These are phyloP conservation scores for Metschnikowia santaceciliae DNA, from an alignment of 805 yeast genomes.

Conservation along the genomic window DNA sequence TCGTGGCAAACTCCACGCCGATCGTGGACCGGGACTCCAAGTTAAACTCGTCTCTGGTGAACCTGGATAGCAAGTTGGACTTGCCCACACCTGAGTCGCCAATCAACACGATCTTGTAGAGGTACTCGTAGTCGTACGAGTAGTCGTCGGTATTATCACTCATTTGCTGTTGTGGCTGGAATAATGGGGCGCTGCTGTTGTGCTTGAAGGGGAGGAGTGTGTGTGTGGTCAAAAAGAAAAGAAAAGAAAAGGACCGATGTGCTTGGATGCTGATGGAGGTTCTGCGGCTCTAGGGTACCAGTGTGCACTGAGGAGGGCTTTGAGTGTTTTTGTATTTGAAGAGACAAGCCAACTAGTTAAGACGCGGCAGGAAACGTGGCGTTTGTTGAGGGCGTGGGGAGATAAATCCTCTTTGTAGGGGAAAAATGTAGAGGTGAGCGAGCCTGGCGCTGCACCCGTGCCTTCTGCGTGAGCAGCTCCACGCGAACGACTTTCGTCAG, in stretches of 20 bases:
- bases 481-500: background rate
- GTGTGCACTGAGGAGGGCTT: background rate
- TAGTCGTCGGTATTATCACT: conserved; percentile 42
- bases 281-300: background rate
- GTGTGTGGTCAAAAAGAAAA: background rate
- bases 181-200: background rate
- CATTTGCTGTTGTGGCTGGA: conserved; percentile 6
- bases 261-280: background rate
- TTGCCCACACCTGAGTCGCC: conserved; percentile 98
- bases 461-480: background rate
- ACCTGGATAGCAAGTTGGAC: conserved; percentile 87
- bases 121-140: conserved; percentile 76
- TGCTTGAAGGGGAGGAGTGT: background rate
- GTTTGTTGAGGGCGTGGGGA: background rate
- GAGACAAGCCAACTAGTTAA: background rate
- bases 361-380: background rate
- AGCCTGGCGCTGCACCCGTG: background rate
- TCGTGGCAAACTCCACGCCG: conserved; percentile 97
- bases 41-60: conserved; percentile 94
- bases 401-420: background rate
- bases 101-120: conserved; percentile 88
- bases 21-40: conserved; percentile 91
- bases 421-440: conserved; percentile 1
- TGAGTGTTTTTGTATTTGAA: background rate
- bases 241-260: background rate